Evolutionary conservation across 768 basidiomycete species (phyloP), one percentile per base, ranked within the genome.

Genomic region (Nidularia sp.): DNA sequence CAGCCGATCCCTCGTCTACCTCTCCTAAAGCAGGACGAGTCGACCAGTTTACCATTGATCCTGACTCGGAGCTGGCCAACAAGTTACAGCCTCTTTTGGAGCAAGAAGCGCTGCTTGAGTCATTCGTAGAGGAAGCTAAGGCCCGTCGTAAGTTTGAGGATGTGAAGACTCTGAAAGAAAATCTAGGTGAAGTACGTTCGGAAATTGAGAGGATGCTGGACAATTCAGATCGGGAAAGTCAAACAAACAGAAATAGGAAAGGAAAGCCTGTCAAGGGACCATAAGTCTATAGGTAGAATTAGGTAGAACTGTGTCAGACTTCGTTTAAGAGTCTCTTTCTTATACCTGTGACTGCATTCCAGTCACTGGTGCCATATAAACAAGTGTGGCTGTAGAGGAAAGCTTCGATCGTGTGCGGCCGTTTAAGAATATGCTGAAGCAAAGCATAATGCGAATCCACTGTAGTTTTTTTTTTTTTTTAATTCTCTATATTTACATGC

Each of bases 71-170:
- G 33, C 68, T 91, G 18, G 92, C 93, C 2, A 74, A 80, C 42
- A 71, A 77, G 5, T 70, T 98, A 12, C 94, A 98, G 59, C 94
- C 94, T 2, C 71, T 98, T 9, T 78, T 98, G 12, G 94, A 98
- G 68, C 96, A 98, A 67, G 96, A 99, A 68, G 86, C 88, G 2
- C 77, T 98, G 45, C 77, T 99, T 15, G 90, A 95, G 67, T 79
- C 84, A 1, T 98, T 94, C 61, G 83, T 98, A 6, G 86, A 89
- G 58, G 93, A 98, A 65, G 96, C 96, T 5, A 88, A 86, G 67
- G 79, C 84, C 2, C 87, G 88, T 58, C 77, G 96, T 42, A 98
- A 98, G 70, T 98, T 98, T 57, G 96, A 98, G 67, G 97, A 99
- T 62, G 89, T 88, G 10, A 88, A 88, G 67, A 88, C 88, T 3